Percentiles rank a stretch among this genome's conserved stretches.
Evolutionary conservation across 176 grass and related monocot species (phyloP).

Genomic region (Avena eriantha): DNA sequence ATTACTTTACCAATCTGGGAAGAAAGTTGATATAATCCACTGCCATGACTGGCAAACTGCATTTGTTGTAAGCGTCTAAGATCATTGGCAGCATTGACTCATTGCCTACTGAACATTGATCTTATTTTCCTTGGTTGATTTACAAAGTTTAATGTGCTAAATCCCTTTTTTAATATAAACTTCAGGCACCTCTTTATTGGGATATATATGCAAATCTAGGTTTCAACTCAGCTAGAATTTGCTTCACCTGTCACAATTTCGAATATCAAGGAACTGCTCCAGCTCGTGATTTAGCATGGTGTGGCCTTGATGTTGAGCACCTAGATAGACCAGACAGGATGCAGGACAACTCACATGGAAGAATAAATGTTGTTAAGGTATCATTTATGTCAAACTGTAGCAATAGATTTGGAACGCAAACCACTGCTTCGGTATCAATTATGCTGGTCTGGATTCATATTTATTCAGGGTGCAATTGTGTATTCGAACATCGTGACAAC

Average conservation of each 20-base stretch:
- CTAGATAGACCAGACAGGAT: slow-evolving; percentile 89
- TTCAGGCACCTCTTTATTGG: slow-evolving; percentile 96
- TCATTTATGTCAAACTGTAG: slow-evolving; percentile 32
- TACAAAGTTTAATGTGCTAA: slow-evolving; percentile 21
- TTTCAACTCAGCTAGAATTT: slow-evolving; percentile 93
- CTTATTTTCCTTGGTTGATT: slow-evolving; percentile 32
- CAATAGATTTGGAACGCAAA: slow-evolving; percentile 33
- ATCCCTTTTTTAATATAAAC: slow-evolving; percentile 4
- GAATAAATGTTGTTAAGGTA: slow-evolving; percentile 97
- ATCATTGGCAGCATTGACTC: slow-evolving; percentile 1
- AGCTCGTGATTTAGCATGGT: slow-evolving; percentile 78
- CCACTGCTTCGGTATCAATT: slow-evolving; percentile 31
- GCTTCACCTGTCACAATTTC: slow-evolving; percentile 98
- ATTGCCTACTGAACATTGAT: slow-evolving; percentile 38
- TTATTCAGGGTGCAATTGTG: slow-evolving; percentile 86
- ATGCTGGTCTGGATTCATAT: slow-evolving; percentile 34
- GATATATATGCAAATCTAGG: slow-evolving; percentile 84
- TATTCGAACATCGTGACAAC: slow-evolving; percentile 99
- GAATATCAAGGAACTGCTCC: slow-evolving; percentile 90
- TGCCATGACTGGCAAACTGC: slow-evolving; percentile 99
- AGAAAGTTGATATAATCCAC: slow-evolving; percentile 96
- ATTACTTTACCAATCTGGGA: slow-evolving; percentile 73
- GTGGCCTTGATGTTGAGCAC: slow-evolving; percentile 87
- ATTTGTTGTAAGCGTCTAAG: slow-evolving; percentile 74
- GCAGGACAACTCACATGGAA: slow-evolving; percentile 82